These are phyloP conservation scores for Colletotrichum destructivum DNA, from an alignment of 2,329 filamentous ascomycete genomes.

Conservation along the genomic window DNA sequence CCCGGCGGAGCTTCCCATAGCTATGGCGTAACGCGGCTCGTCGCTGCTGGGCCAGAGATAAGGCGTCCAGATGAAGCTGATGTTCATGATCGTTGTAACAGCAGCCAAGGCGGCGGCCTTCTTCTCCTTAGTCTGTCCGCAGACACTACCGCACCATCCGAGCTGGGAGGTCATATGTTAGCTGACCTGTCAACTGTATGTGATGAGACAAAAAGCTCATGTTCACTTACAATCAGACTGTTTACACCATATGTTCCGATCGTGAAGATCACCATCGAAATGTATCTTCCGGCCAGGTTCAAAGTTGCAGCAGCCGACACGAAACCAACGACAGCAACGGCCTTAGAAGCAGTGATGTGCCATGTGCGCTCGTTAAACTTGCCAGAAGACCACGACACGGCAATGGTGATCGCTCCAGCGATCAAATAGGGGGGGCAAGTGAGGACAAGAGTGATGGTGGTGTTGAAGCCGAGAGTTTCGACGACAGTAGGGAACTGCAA, in stretches of 20 bases:
- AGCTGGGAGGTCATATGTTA: slow-evolving; percentile 30
- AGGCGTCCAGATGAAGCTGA: slow-evolving; percentile 58
- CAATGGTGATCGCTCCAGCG: slow-evolving; percentile 48
- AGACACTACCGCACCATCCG: slow-evolving; percentile 56
- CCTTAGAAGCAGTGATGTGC: slow-evolving; percentile 59
- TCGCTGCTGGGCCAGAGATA: slow-evolving; percentile 58
- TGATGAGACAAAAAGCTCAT: too few relatives aligned
- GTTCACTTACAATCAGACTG: slow-evolving; percentile 49
- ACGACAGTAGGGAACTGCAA: slow-evolving; percentile 58
- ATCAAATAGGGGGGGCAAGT: slow-evolving; percentile 56
- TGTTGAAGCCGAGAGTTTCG: slow-evolving; percentile 61
- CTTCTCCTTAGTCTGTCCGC: slow-evolving; percentile 60
- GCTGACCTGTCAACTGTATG: slow-evolving; percentile 29
- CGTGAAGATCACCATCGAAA: slow-evolving; percentile 51
- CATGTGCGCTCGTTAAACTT: slow-evolving; percentile 60
- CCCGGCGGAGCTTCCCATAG: slow-evolving; percentile 52
- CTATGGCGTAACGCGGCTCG: slow-evolving; percentile 57
- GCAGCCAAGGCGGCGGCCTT: slow-evolving; percentile 56
- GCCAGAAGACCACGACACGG: slow-evolving; percentile 52
- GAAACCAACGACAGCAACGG: slow-evolving; percentile 58
- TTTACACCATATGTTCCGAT: slow-evolving; percentile 52
- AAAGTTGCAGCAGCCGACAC: slow-evolving; percentile 47
- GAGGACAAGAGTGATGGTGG: slow-evolving; percentile 64
- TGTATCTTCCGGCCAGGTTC: slow-evolving; percentile 49
- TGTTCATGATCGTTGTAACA: slow-evolving; percentile 46